Percentiles rank a stretch among this genome's conserved stretches.
Evolutionary conservation across 805 yeast genomes (phyloP).

Genomic region (Metschnikowia gelsemii): DNA sequence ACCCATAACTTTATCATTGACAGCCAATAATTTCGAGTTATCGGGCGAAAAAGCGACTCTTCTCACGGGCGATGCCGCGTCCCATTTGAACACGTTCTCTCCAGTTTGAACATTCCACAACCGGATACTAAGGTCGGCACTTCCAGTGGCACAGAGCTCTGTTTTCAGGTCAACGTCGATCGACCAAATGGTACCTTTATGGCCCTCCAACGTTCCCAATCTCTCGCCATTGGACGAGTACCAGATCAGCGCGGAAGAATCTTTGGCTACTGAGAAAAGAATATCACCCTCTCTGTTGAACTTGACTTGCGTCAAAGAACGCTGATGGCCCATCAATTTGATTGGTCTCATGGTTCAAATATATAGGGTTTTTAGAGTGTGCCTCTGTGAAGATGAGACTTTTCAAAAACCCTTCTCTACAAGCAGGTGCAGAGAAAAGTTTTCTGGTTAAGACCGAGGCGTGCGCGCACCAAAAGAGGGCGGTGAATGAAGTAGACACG

Average conservation of each 20-base stretch:
- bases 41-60: constrained; percentile 83
- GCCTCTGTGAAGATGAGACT: not conserved
- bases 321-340: constrained; percentile 90
- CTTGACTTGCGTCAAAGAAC: constrained; percentile 95
- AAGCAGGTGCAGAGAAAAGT: constrained; percentile 5
- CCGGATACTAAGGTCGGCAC: constrained; percentile 83
- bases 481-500: no score
- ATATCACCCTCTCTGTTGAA: constrained; percentile 95
- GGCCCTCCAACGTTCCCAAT: constrained; percentile 82
- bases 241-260: constrained; percentile 88
- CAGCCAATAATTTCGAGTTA: constrained; percentile 64
- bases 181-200: constrained; percentile 93
- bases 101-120: constrained; percentile 86
- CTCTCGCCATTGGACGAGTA: constrained; percentile 94
- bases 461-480: constrained; percentile 8
- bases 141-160: constrained; percentile 77
- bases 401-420: not conserved
- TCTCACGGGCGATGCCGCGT: constrained; percentile 81
- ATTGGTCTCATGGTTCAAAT: constrained; percentile 49
- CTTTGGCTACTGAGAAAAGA: constrained; percentile 89
- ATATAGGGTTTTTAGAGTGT: not conserved
- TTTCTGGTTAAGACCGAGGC: constrained; percentile 3
- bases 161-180: constrained; percentile 78
- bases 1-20: constrained; percentile 93
- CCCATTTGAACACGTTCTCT: constrained; percentile 68